phyloP scores from a whole-genome alignment of 1,284 basidiomycete genomes.

The Malassezia japonica region DNA sequence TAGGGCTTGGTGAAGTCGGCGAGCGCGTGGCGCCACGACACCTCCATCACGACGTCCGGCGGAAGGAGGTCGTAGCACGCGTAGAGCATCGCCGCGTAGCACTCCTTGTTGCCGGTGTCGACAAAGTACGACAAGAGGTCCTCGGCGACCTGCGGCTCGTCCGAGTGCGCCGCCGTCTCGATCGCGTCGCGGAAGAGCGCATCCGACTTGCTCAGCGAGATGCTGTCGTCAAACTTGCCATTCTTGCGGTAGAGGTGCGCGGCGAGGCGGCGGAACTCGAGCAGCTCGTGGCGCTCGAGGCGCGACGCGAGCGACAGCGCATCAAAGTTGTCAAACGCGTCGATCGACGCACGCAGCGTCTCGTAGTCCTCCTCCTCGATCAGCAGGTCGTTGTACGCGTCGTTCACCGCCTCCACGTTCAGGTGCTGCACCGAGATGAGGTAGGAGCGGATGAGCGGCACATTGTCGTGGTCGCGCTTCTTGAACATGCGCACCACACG shows the following conservation, averaged over 20 bases:
- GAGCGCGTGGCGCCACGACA: conserved; percentile 87
- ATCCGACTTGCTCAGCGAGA: conserved; percentile 86
- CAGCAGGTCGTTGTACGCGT: conserved; percentile 88
- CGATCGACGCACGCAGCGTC: conserved; percentile 86
- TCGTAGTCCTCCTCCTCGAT: conserved; percentile 99
- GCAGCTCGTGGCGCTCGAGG: conserved; percentile 77
- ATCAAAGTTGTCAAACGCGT: conserved; percentile 97
- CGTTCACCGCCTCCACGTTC: conserved; percentile 92
- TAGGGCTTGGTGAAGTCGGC: conserved; percentile 96
- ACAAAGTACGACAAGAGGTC: conserved; percentile 76
- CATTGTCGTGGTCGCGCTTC: conserved; percentile 75
- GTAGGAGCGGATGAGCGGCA: conserved; percentile 89
- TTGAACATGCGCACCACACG: conserved; percentile 89
- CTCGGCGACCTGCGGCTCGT: conserved; percentile 73
- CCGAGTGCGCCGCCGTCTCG: conserved; percentile 77
- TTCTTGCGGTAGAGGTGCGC: conserved; percentile 98
- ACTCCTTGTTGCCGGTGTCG: conserved; percentile 95
- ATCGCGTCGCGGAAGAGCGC: conserved; percentile 94
- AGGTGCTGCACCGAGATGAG: conserved; percentile 91
- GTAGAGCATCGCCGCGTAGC: conserved; percentile 80
- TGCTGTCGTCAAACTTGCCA: conserved; percentile 84
- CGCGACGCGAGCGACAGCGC: conserved; percentile 75
- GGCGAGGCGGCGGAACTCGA: conserved; percentile 82
- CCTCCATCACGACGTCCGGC: conserved; percentile 82
- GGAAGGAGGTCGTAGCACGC: conserved; percentile 85